A percentile compares a stretch with the other conserved stretches of the same genome.
phyloP scores from a whole-genome alignment of 352 stramenopile genomes.

The Poterioochromonas sp. region DNA sequence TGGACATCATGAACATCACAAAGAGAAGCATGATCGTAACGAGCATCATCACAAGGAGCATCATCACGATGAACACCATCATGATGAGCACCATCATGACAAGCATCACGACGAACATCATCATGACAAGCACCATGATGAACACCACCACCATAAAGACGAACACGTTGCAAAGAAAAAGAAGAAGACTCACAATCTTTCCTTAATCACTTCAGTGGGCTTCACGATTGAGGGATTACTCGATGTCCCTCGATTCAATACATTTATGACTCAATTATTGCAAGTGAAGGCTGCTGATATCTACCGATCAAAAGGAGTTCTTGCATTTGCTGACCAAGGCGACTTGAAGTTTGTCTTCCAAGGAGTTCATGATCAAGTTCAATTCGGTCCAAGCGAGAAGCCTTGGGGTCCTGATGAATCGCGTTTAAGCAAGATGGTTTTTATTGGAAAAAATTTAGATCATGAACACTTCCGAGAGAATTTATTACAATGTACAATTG shows the following conservation, averaged over 20 bases:
- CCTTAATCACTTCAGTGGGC: slow-evolving; percentile 60
- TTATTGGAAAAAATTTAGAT: slow-evolving; percentile 81
- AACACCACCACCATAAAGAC: slow-evolving; percentile 25
- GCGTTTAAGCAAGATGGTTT: slow-evolving; percentile 80
- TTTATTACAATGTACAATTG: slow-evolving; percentile 46
- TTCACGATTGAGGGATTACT: slow-evolving; percentile 61
- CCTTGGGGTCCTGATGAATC: slow-evolving; percentile 67
- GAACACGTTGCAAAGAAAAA: slow-evolving; percentile 43
- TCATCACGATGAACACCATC: slow-evolving; percentile 29
- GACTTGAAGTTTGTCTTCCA: slow-evolving; percentile 88
- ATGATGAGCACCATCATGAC: slow-evolving; percentile 34
- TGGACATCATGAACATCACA: slow-evolving; percentile 12
- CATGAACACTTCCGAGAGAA: slow-evolving; percentile 51
- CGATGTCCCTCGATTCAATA: slow-evolving; percentile 80
- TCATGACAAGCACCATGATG: slow-evolving; percentile 25
- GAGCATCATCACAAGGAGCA: slow-evolving; percentile 33
- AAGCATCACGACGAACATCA: slow-evolving; percentile 26
- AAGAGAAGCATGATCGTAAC: slow-evolving; percentile 33
- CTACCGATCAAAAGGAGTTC: slow-evolving; percentile 82
- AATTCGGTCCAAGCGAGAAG: slow-evolving; percentile 73
- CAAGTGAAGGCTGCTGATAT: slow-evolving; percentile 72
- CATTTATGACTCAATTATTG: slow-evolving; percentile 87
- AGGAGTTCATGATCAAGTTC: slow-evolving; percentile 87
- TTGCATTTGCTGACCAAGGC: slow-evolving; percentile 76
- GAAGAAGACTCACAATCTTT: slow-evolving; percentile 61